Conservation (phyloP, 148 eudicot genomes). For the Chenopodium formosanum region DNA sequence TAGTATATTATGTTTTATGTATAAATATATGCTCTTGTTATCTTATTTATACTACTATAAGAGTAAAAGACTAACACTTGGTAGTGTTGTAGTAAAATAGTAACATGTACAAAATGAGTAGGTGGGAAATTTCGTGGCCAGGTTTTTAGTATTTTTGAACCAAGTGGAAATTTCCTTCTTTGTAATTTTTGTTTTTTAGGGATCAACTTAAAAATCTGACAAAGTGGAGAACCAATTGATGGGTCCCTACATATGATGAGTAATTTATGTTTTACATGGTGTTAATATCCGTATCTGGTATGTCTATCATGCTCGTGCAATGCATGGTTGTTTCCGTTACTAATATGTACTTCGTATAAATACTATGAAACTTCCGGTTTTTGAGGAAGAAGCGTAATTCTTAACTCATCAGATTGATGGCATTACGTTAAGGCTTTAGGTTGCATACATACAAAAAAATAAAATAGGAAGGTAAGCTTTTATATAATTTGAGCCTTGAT, state of each 20-base stretch:
- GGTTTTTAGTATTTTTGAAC: background rate
- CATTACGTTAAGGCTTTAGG: too few species aligned
- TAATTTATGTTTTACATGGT: background rate
- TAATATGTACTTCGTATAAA: too few species aligned
- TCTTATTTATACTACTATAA: background rate
- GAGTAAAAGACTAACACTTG: background rate
- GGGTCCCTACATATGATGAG: background rate
- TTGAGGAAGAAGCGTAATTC: too few species aligned
- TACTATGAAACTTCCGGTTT: too few species aligned
- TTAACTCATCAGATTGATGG: too few species aligned
- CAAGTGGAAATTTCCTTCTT: slow-evolving; percentile 1
- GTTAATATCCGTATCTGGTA: background rate
- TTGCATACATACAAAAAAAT: too few species aligned
- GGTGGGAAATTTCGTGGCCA: background rate
- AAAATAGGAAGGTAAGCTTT: too few species aligned
- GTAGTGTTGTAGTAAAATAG: background rate
- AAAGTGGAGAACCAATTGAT: background rate
- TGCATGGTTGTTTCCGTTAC: too few species aligned
- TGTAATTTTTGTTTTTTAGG: background rate
- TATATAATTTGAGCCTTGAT: too few species aligned
- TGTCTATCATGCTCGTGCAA: too few species aligned
- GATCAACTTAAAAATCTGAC: background rate
- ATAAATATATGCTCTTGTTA: background rate
- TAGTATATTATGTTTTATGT: background rate
- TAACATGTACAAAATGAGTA: background rate